phyloP scores from a whole-genome alignment of 1,139 yeast species.

The Candida pseudoviswanathii region DNA sequence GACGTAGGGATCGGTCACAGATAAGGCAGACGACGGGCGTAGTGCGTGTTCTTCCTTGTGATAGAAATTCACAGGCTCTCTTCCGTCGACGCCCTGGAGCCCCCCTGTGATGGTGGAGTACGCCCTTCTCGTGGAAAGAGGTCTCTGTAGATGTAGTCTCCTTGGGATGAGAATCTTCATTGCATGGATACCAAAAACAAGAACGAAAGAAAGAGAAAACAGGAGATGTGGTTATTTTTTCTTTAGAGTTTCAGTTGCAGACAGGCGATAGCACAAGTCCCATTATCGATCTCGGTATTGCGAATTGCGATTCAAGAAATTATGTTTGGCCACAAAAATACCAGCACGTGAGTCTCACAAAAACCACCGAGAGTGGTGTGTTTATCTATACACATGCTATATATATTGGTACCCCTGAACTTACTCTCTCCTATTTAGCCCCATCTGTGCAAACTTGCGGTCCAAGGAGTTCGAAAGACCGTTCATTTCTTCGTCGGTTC shows the following conservation, averaged over 20 bases:
- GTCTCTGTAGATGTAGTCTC: neutral
- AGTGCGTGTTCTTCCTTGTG: neutral
- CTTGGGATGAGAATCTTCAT: neutral
- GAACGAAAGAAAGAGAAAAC: neutral
- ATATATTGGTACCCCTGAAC: neutral
- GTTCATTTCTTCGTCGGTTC: slow-evolving; percentile 82
- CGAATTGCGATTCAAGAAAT: neutral
- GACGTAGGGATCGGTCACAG: slow-evolving; percentile 65
- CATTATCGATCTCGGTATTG: slow-evolving; percentile 2
- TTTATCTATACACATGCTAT: too few species aligned
- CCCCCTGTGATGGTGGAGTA: slow-evolving; percentile 9
- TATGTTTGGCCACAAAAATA: neutral
- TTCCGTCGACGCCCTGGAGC: slow-evolving; percentile 38
- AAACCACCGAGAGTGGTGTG: neutral
- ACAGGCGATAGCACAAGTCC: neutral
- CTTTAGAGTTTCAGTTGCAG: too few species aligned
- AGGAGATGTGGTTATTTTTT: neutral
- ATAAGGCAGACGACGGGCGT: slow-evolving; percentile 20
- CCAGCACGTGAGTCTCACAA: neutral
- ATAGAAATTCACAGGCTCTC: slow-evolving; percentile 24
- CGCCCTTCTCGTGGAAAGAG: neutral
- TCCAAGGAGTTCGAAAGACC: slow-evolving; percentile 50
- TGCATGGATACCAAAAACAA: neutral
- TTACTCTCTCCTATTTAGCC: slow-evolving; percentile 11
- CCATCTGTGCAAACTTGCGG: slow-evolving; percentile 45